Percentiles rank a stretch among this genome's conserved stretches.
Conservation (phyloP, 2,329 filamentous ascomycete species). For the Talaromyces albobiverticillius region DNA sequence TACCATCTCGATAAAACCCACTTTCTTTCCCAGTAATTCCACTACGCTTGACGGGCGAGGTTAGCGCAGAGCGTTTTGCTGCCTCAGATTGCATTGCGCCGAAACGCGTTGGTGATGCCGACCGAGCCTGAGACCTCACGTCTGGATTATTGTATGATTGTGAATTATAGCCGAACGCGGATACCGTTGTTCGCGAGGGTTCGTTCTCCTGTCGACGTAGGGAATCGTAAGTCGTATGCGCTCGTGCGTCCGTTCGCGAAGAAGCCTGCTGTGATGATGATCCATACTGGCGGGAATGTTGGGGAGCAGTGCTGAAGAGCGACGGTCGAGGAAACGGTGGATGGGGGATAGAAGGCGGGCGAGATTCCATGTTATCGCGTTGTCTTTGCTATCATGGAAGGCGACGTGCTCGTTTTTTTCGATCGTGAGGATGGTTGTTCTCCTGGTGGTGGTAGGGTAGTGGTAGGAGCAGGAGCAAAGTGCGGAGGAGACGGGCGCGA, state of each 20-base stretch:
- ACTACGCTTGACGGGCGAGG: slow-evolving; percentile 21
- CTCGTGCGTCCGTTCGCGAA: slow-evolving; percentile 20
- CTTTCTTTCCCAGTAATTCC: slow-evolving; percentile 19
- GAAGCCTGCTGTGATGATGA: slow-evolving; percentile 12
- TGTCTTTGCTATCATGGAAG: not conserved
- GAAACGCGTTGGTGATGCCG: slow-evolving; percentile 19
- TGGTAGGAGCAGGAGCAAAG: not conserved
- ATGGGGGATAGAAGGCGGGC: slow-evolving; percentile 25
- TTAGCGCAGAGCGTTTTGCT: slow-evolving; percentile 21
- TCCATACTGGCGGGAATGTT: slow-evolving; percentile 24
- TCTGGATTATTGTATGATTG: slow-evolving; percentile 15
- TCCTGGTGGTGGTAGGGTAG: not conserved
- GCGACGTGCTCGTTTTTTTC: not conserved
- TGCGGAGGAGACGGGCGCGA: slow-evolving; percentile 7
- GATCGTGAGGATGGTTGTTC: not conserved
- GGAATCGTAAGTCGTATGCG: slow-evolving; percentile 23
- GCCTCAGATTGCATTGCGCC: slow-evolving; percentile 22
- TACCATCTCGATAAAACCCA: slow-evolving; percentile 28
- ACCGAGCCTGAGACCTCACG: slow-evolving; percentile 9
- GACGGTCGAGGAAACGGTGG: slow-evolving; percentile 30
- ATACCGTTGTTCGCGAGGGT: not conserved
- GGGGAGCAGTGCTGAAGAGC: slow-evolving; percentile 27
- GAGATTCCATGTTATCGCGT: slow-evolving; percentile 25
- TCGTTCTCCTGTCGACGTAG: slow-evolving; percentile 20
- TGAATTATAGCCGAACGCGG: slow-evolving; percentile 5